Evolutionary conservation across 1,284 basidiomycete species (phyloP), one percentile per base, ranked within the genome.

Genomic region (Pisolithus thermaeus): DNA sequence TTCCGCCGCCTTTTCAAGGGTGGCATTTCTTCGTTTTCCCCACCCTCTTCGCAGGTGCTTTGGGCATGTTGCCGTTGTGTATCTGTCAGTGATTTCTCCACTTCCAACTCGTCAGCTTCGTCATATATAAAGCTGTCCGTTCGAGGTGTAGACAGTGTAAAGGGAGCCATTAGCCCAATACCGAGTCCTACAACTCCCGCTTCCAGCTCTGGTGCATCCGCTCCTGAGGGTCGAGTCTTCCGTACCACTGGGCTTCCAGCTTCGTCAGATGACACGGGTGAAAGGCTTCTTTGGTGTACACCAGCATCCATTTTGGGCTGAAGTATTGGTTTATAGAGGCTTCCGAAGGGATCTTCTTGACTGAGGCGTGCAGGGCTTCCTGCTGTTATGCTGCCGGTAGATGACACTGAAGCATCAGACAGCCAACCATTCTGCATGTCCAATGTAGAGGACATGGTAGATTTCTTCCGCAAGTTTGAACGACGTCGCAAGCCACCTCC

Each of bases 191-290:
- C 56, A 35, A 59, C 57, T 27, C 61, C 67, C 3, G 67, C 65
- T 36, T 70, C 63, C 20, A 65, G 49, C 39, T 67, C 68, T 16
- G 65, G 59, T 4, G 62, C 56, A 39, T 57, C 55, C 46, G 47
- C 47, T 28, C 57, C 52, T 27, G 62, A 58, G 37, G 70, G 59
- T 48, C 71, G 61, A 40, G 66, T 65, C 54, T 73, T 76, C 53
- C 81, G 71, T 47, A 84, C 61, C 9, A 84, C 76, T n/a, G 83
- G 83, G 52, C 82, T 84, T 52, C 83, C 83, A 22, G 61, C 60
- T 47, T 74, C 76, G 18, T 73, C 67, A 36, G 65, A 70, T 30
- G 74, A 70, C 49, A 69, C 61, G 28, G 73, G 61, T 0, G 56
- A 61, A 32, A 56, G 50, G 12, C 50, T 56, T 51, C 56, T 64